Evolutionary conservation across 495 filamentous ascomycete species (phyloP).

Genomic region (Trichodelitschia bisporula): DNA sequence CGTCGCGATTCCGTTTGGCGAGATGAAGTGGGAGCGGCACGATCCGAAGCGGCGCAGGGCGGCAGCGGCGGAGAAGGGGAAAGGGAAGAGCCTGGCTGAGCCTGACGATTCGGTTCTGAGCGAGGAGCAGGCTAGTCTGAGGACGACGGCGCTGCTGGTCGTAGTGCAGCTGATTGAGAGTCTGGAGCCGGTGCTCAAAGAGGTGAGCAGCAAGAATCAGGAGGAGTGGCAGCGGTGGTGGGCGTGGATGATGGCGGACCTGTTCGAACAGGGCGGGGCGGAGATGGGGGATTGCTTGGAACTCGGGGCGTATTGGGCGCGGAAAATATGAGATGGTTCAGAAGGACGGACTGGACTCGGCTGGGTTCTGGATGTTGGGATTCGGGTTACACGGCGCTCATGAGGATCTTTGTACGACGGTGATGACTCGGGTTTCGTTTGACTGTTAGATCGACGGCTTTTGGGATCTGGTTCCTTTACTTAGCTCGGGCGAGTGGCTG

Average conservation of each 20-base stretch:
- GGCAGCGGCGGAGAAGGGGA: constrained; percentile 14
- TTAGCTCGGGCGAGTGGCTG: too few species aligned
- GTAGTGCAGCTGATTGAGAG: constrained; percentile 74
- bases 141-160: constrained; percentile 54
- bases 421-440: too few species aligned
- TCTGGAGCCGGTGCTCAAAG: constrained; percentile 60
- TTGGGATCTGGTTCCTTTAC: too few species aligned
- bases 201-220: constrained; percentile 59
- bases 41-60: constrained; percentile 11
- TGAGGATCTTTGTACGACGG: too few species aligned
- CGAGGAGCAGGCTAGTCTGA: constrained; percentile 44
- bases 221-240: constrained; percentile 89
- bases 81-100: constrained; percentile 5
- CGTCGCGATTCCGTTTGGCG: constrained; percentile 64
- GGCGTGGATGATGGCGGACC: constrained; percentile 61
- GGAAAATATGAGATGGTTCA: constrained; percentile 28
- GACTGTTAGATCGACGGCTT: too few species aligned
- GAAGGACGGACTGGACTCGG: too few species aligned
- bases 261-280: constrained; percentile 55
- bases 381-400: too few species aligned
- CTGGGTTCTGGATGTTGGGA: too few species aligned
- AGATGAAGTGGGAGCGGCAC: constrained; percentile 74
- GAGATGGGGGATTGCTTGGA: constrained; percentile 77
- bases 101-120: constrained; percentile 23
- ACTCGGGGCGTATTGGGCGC: constrained; percentile 85